Conservation (phyloP, 129 eudicot species). For the Mikania micrantha region DNA sequence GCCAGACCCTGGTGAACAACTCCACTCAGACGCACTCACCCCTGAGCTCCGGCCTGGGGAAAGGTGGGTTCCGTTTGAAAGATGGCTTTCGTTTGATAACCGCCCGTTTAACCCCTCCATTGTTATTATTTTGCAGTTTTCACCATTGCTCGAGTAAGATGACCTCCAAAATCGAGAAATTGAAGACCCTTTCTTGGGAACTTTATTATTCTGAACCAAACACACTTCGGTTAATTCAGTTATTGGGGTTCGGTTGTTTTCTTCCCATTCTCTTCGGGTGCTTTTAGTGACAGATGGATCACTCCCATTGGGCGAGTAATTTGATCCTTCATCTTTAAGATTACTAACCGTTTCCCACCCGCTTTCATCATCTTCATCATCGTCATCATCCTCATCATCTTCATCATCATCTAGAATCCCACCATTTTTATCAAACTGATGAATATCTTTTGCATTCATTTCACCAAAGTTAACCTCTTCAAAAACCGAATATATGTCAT, state of each 20-base stretch:
- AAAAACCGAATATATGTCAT: slow-evolving; percentile 67
- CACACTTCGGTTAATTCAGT: slow-evolving; percentile 67
- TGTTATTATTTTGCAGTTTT: slow-evolving; percentile 59
- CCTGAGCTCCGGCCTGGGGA: slow-evolving; percentile 51
- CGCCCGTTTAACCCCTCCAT: slow-evolving; percentile 72
- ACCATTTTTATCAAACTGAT: slow-evolving; percentile 27
- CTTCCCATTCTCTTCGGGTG: slow-evolving; percentile 59
- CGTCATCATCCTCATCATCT: slow-evolving; percentile 14
- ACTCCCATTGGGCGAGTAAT: slow-evolving; percentile 68
- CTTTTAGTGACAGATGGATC: slow-evolving; percentile 50
- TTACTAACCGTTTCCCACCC: slow-evolving; percentile 97
- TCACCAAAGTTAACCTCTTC: slow-evolving; percentile 70
- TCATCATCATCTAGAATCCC: slow-evolving; percentile 27
- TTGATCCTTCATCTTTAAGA: slow-evolving; percentile 74
- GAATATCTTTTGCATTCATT: slow-evolving; percentile 47
- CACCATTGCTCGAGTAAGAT: slow-evolving; percentile 45
- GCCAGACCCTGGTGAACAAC: slow-evolving; percentile 72
- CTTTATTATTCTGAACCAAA: slow-evolving; percentile 35
- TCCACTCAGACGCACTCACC: slow-evolving; percentile 58
- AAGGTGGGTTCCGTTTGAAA: slow-evolving; percentile 43
- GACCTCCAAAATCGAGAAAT: slow-evolving; percentile 75
- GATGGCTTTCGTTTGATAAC: slow-evolving; percentile 41
- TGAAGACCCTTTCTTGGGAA: slow-evolving; percentile 53
- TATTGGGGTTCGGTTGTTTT: slow-evolving; percentile 40
- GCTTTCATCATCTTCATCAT: slow-evolving; percentile 69